Evolutionary conservation across 2,329 filamentous ascomycete genomes (phyloP).

Genomic region (Alternaria novae-zelandiae): DNA sequence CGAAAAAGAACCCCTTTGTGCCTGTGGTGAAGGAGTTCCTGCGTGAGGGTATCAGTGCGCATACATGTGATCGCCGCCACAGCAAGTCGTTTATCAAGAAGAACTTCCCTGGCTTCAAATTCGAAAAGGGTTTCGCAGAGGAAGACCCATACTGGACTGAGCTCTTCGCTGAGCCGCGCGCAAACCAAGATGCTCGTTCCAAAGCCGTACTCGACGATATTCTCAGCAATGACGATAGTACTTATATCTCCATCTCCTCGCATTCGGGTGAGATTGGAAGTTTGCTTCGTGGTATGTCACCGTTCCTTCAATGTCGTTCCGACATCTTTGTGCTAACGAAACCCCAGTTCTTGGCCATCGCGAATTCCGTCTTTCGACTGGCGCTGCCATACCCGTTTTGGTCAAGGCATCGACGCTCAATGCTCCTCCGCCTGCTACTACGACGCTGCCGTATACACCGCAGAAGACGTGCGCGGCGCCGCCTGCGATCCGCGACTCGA

Average conservation of each 20-base stretch:
- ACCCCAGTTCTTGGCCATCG: constrained; percentile 63
- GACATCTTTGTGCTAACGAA: constrained; percentile 1
- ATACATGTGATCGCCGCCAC: constrained; percentile 71
- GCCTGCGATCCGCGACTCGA: constrained; percentile 37
- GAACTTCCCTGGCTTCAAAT: constrained; percentile 60
- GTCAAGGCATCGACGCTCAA: constrained; percentile 63
- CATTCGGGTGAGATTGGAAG: constrained; percentile 66
- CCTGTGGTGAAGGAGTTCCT: constrained; percentile 70
- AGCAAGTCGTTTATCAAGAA: constrained; percentile 60
- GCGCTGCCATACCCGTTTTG: constrained; percentile 71
- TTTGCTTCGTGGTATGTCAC: constrained; percentile 51
- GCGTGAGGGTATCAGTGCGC: constrained; percentile 70
- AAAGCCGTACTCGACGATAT: constrained; percentile 60
- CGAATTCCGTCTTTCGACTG: constrained; percentile 68
- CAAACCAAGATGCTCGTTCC: constrained; percentile 58
- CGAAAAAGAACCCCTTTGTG: constrained; percentile 58
- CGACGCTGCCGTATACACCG: constrained; percentile 32
- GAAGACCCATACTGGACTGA: constrained; percentile 61
- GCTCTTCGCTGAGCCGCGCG: constrained; percentile 56
- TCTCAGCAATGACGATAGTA: constrained; percentile 55
- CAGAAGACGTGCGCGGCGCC: constrained; percentile 38
- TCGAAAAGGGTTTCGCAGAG: constrained; percentile 69
- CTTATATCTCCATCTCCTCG: constrained; percentile 61
- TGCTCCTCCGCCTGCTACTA: constrained; percentile 38
- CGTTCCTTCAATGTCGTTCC: background rate